These are phyloP conservation scores for Lithocarpus polystachyus DNA, from an alignment of 306 rosid genomes.

Conservation along the genomic window DNA sequence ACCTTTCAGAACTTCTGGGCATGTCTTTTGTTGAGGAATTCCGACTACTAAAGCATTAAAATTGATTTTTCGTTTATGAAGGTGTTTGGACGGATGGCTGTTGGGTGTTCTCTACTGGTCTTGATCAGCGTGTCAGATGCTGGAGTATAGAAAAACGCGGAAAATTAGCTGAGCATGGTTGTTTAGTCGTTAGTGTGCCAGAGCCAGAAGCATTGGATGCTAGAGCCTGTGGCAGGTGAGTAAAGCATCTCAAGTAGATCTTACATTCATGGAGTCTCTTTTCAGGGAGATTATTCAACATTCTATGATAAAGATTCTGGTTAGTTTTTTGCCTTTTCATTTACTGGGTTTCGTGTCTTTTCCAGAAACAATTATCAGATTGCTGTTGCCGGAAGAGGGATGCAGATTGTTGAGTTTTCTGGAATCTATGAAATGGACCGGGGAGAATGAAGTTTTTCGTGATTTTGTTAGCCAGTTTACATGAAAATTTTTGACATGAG, in stretches of 20 bases:
- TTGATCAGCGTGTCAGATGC: conserved; percentile 95
- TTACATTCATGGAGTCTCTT: not conserved
- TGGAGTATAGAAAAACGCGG: conserved; percentile 53
- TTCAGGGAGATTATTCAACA: not conserved
- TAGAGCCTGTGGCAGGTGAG: conserved; percentile 68
- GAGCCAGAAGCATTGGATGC: conserved; percentile 95
- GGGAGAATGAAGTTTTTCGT: conserved; percentile 16
- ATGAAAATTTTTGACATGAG: not conserved
- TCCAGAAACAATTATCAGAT: conserved; percentile 81
- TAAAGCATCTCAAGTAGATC: not conserved
- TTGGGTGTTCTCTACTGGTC: conserved; percentile 96
- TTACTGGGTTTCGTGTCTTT: conserved; percentile 8
- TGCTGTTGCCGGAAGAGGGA: conserved; percentile 93
- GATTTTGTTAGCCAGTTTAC: not conserved
- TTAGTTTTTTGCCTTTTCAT: conserved; percentile 10
- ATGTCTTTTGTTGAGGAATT: conserved; percentile 7
- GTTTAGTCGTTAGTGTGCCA: conserved; percentile 74
- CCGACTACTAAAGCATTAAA: conserved; percentile 5
- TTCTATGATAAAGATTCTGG: conserved; percentile 8
- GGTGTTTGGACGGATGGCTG: conserved; percentile 97
- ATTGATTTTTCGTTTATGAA: conserved; percentile 35
- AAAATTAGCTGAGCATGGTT: conserved; percentile 58
- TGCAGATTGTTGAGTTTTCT: conserved; percentile 81
- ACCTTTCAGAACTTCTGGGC: not conserved
- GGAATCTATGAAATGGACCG: conserved; percentile 24